Percentiles rank a stretch among this genome's conserved stretches.
Evolutionary conservation across 129 eudicot species (phyloP).

Genomic region (Artemisia annua): DNA sequence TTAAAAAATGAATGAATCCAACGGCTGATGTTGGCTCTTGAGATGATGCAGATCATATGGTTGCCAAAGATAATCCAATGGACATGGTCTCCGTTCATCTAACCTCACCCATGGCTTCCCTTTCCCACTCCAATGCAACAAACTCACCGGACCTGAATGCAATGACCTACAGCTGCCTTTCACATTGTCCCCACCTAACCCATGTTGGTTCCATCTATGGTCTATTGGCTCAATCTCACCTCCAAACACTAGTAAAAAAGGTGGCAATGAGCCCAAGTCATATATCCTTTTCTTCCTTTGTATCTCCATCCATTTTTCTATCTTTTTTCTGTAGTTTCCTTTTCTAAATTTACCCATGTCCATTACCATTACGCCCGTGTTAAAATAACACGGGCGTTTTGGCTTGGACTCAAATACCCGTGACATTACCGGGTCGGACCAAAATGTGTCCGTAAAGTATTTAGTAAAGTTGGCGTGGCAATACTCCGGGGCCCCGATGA

Average conservation of each 20-base stretch:
- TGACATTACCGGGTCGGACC: constrained; percentile 76
- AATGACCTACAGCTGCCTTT: constrained; percentile 71
- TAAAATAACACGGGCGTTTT: constrained; percentile 65
- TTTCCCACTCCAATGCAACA: constrained; percentile 21
- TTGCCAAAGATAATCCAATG: too few species aligned
- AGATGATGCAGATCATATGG: too few species aligned
- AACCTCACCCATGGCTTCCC: too few species aligned
- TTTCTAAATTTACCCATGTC: constrained; percentile 64
- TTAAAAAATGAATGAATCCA: too few species aligned
- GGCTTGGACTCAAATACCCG: constrained; percentile 36
- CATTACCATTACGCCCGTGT: constrained; percentile 97
- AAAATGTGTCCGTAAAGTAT: constrained; percentile 68
- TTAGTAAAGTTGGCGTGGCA: constrained; percentile 82
- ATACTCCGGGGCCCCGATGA: constrained; percentile 90
- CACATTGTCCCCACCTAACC: background rate
- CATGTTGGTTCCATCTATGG: too few species aligned
- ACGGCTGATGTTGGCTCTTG: too few species aligned
- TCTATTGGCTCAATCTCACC: constrained; percentile 22
- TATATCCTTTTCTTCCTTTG: constrained; percentile 66
- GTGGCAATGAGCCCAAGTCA: constrained; percentile 52
- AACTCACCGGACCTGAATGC: constrained; percentile 88
- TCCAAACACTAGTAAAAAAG: constrained; percentile 32
- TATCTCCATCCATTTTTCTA: constrained; percentile 82
- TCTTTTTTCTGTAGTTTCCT: constrained; percentile 47
- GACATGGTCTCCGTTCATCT: too few species aligned